Evolutionary conservation across 257 asterid genomes (phyloP), one percentile per base, ranked within the genome.

Genomic region (Plantago major): DNA sequence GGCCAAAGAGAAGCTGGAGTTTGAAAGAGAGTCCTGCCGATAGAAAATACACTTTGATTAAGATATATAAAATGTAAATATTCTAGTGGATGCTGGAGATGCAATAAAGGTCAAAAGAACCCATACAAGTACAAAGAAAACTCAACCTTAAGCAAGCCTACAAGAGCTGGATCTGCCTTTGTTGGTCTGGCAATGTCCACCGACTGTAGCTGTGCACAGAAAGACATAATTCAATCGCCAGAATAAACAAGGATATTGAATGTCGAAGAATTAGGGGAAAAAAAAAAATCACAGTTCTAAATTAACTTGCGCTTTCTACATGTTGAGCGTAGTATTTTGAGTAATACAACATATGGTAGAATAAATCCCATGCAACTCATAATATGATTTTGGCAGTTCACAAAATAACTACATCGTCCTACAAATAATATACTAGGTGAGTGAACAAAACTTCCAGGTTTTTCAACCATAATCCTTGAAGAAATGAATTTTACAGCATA

Each of bases 1-100:
- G 51, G 94, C 97, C 68, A 89, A 46, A 49, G 99, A 93, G 74
- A 72, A 82, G 73, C 74, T 89, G 78, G 99, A 80, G 78, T 78
- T 85, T 63, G 75, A 74, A 70, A 83, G 78, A 37, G 94, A 76
- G 64, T 57, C 96, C 99, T 93, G 74, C 42, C 73, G 60, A 63
- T 22, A 2, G 26, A 22, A 22, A 69, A 74, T 54, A 63, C 47
- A 51, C 18, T 16, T 70, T 49, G 63, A 33, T 58, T 33, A 69
- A 71, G 42, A 55, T 26, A 40, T 18, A 48, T 49, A 17, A 54
- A 52, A 67, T 43, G 47, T 28, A 55, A 1, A 43, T 43, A 44
- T 60, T 19, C 55, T 16, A 42, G 55, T 40, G 42, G 40, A 18
- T 18, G 10, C 46, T 46, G 16, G 65, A 61, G 53, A 54, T 58